Conservation (phyloP, 495 filamentous ascomycete species). For the Neurospora cerealis region DNA sequence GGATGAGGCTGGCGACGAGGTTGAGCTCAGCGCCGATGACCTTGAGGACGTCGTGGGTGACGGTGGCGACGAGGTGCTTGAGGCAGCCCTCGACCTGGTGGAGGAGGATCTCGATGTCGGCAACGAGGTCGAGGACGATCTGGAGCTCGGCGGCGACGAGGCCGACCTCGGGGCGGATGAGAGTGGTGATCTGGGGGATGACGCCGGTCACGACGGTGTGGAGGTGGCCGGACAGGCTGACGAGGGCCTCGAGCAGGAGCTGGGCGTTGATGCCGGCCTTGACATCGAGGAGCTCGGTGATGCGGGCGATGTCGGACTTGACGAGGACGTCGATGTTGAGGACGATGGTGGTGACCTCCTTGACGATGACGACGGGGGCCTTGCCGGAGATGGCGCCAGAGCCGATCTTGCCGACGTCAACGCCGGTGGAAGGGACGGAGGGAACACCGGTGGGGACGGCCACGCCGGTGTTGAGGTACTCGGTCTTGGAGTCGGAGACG, state of each 20-base stretch:
- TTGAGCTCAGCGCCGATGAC: neutral
- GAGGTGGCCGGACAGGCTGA: conserved; percentile 5
- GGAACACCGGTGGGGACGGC: neutral
- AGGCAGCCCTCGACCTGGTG: neutral
- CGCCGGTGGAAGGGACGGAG: neutral
- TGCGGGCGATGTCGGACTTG: neutral
- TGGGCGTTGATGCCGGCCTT: neutral
- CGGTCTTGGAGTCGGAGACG: neutral
- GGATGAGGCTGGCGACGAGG: neutral
- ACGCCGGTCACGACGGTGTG: neutral
- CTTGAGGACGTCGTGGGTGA: neutral
- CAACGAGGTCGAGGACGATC: conserved; percentile 2
- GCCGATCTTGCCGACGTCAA: neutral
- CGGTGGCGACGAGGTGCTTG: conserved; percentile 2
- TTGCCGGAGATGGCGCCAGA: neutral
- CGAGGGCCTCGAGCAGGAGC: neutral
- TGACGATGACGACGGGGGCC: neutral
- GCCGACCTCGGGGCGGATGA: neutral
- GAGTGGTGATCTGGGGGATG: neutral
- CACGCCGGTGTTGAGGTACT: neutral
- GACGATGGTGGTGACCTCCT: conserved; percentile 1
- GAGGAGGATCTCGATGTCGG: conserved; percentile 3
- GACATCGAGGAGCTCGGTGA: neutral
- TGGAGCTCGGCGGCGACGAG: conserved; percentile 2
- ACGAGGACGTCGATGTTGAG: conserved; percentile 1